Evolutionary conservation across 768 basidiomycete genomes (phyloP), one percentile per base, ranked within the genome.

Genomic region (Dentipellis sp.): DNA sequence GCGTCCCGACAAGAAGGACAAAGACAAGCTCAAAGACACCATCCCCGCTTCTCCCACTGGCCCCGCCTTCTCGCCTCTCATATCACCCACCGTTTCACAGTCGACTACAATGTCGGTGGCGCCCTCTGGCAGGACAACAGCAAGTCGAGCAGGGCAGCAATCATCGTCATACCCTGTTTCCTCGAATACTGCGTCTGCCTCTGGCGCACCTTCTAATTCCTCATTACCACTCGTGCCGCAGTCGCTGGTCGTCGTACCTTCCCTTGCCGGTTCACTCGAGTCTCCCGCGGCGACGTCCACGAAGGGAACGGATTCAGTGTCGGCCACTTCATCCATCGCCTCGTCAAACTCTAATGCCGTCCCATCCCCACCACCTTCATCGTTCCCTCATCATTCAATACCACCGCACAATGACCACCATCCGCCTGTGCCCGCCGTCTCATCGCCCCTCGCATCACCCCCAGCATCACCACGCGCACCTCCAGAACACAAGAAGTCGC

Each of bases 401-500:
- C 29, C 29, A 29, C 29, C n/a, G 14, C 42, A 17, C 42, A 11
- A 19, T 17, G 42, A 17, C 42, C 42, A n/a, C 16, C 42, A 10
- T 45, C 42, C 42, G 42, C 42, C 19, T 19, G 19, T 34, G 22
- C 48, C 29, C 22, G 22, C 29, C 19, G 14, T 50, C 29, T 16
- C 48, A 6, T 17, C 48, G 23, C 48, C 48, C 23, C 48, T 22
- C 10, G 16, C 6, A 50, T n/a, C 11, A 22, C 8, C 21, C 3
- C 22, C 54, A 37, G 10, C 47, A 21, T n/a, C 52, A 23, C 39
- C 56, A 11, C 51, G 35, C 9, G 19, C 47, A 7, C 21, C 54
- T 10, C 53, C 58, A 1, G 62, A 60, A 23, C 63, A 63, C 56
- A 67, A 63, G 62, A 61, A 63, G 60, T 62, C 62, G 22, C 19